These are phyloP conservation scores for Colletotrichum cereale DNA, from an alignment of 2,329 filamentous ascomycete species.

Conservation along the genomic window DNA sequence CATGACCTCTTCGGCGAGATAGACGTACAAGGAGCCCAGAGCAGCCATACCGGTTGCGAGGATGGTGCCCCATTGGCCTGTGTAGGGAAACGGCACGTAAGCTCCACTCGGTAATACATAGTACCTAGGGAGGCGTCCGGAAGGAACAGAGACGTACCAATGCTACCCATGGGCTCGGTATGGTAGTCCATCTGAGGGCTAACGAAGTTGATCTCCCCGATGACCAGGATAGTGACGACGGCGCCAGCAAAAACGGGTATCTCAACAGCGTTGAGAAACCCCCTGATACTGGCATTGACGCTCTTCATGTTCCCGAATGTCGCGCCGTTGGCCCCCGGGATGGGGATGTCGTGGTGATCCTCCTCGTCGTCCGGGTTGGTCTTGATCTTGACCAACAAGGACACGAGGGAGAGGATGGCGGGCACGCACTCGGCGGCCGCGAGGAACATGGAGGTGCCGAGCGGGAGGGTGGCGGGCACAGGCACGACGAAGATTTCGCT, in stretches of 20 bases:
- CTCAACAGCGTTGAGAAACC: slow-evolving; percentile 67
- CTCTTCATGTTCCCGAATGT: slow-evolving; percentile 64
- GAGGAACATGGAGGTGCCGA: slow-evolving; percentile 70
- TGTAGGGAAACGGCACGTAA: background rate
- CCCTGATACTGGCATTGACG: slow-evolving; percentile 67
- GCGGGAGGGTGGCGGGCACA: slow-evolving; percentile 65
- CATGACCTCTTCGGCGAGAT: slow-evolving; percentile 54
- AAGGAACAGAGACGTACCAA: slow-evolving; percentile 59
- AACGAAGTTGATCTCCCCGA: slow-evolving; percentile 75
- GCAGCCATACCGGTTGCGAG: slow-evolving; percentile 69
- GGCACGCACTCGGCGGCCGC: slow-evolving; percentile 75
- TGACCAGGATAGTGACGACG: slow-evolving; percentile 68
- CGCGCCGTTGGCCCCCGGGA: slow-evolving; percentile 67
- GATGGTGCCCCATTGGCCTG: slow-evolving; percentile 71
- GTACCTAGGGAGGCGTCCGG: background rate
- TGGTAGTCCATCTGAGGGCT: slow-evolving; percentile 67
- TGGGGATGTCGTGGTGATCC: slow-evolving; percentile 52
- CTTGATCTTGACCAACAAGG: slow-evolving; percentile 72
- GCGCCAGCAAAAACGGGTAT: slow-evolving; percentile 70
- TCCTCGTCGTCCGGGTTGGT: slow-evolving; percentile 46
- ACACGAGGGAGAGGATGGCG: slow-evolving; percentile 70
- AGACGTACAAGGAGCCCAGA: slow-evolving; percentile 69
- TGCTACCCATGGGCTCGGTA: slow-evolving; percentile 72
- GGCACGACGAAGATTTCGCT: slow-evolving; percentile 75
- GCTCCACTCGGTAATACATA: background rate